Conservation (phyloP, 768 basidiomycete genomes). For the Heimioporus sp. region DNA sequence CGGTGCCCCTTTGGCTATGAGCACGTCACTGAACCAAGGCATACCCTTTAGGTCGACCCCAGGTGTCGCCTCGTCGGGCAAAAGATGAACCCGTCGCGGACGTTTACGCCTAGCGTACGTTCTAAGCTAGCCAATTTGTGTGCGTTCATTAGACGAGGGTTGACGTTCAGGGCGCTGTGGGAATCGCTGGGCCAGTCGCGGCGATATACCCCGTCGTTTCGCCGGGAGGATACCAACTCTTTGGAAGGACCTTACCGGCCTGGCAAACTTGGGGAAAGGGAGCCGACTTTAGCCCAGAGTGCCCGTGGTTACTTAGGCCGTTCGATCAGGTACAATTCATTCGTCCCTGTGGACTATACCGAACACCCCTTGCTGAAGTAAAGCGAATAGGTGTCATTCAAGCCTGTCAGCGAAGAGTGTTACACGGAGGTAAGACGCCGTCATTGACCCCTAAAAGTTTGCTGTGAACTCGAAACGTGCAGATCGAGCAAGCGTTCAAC, state of each 20-base stretch:
- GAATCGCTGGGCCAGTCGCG: conserved; percentile 62
- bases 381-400: conserved; percentile 46
- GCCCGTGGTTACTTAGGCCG: conserved; percentile 58
- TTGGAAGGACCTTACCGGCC: conserved; percentile 59
- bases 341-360: too few relatives aligned
- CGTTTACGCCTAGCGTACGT: conserved; percentile 58
- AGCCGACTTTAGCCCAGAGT: conserved; percentile 39
- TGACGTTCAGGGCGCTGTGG: conserved; percentile 55
- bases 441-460: not conserved
- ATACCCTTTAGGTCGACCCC: conserved; percentile 46
- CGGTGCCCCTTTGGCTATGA: too few relatives aligned
- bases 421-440: conserved; percentile 43
- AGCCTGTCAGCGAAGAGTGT: conserved; percentile 42
- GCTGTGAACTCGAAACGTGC: not conserved
- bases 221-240: conserved; percentile 66
- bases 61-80: conserved; percentile 59
- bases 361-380: not conserved
- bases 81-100: conserved; percentile 75
- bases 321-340: conserved; percentile 53
- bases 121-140: not conserved
- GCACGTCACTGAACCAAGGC: not conserved
- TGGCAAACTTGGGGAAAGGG: conserved; percentile 67
- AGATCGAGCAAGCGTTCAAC: conserved; percentile 53
- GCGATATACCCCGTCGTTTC: conserved; percentile 67
- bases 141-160: not conserved